These are phyloP conservation scores for Ogataea methylovora DNA, from an alignment of 805 yeast genomes.

Conservation along the genomic window DNA sequence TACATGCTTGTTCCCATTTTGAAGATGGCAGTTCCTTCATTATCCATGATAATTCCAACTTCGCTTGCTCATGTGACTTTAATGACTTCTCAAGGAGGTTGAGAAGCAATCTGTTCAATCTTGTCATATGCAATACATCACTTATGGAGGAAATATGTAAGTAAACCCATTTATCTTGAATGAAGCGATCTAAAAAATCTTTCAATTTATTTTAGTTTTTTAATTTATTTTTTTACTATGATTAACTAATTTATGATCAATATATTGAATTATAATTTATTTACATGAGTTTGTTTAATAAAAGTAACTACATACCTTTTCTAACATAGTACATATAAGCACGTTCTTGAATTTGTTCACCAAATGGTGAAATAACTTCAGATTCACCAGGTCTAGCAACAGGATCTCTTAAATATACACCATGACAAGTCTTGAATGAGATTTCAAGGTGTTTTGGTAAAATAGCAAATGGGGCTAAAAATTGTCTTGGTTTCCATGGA, in stretches of 20 bases:
- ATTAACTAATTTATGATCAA: background rate
- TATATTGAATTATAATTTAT: background rate
- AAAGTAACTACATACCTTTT: conserved; percentile 38
- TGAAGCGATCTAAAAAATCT: too few species aligned
- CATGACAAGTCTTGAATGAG: conserved; percentile 88
- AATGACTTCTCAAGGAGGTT: background rate
- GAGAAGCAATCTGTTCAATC: background rate
- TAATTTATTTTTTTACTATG: background rate
- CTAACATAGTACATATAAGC: conserved; percentile 91
- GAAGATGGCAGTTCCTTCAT: conserved; percentile 41
- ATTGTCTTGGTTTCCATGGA: conserved; percentile 95
- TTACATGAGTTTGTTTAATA: background rate
- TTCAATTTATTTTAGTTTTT: too few species aligned
- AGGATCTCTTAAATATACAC: conserved; percentile 94
- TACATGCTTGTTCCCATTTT: conserved; percentile 46
- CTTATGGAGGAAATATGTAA: too few species aligned
- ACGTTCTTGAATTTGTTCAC: conserved; percentile 75
- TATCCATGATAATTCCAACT: conserved; percentile 61
- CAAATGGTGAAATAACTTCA: conserved; percentile 90
- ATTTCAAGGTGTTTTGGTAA: conserved; percentile 89
- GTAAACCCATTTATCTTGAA: too few species aligned
- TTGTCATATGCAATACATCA: background rate
- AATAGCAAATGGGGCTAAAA: conserved; percentile 86
- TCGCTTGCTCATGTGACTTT: conserved; percentile 30
- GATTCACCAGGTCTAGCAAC: conserved; percentile 96